Evolutionary conservation across 352 stramenopile genomes (phyloP), one percentile per base, ranked within the genome.

Genomic region (Globisporangium perplexum): DNA sequence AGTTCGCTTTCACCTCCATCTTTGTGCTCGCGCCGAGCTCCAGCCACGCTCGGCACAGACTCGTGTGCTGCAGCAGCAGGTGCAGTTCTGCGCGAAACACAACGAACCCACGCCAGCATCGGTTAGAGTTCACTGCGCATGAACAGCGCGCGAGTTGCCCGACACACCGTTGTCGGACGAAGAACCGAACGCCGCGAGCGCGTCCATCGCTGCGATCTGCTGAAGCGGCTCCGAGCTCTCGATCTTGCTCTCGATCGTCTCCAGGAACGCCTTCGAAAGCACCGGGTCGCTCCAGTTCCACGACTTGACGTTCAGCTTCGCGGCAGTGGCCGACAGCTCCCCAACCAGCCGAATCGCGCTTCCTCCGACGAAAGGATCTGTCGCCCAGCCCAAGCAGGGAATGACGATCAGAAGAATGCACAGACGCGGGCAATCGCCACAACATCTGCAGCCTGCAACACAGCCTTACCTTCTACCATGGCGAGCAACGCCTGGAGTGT

Each of bases 181-280:
- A 7, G 74, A 88, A 12, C 70, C 80, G 51, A 93, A 95, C 2
- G 78, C 81, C 54, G 80, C 80, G 31, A 93, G 65, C 8, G 80
- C 83, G 44, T 95, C 85, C 81, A 92, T 92, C 11, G 78, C 85
- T 30, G 85, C 85, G 51, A 94, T 90, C 46, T 91, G 75, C 60
- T 94, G 68, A 10, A 89, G 65, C 18, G 69, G 58, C 24, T 93
- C 79, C 0, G 57, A 54, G 41, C 66, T 83, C 57, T 91, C 70
- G 24, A 93, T 63, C 55, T 90, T 89, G 30, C 54, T 60, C 47
- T 90, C 73, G 33, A 93, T 71, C 4, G 80, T 88, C 46, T 69
- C 70, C n/a, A 94, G 51, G 31, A 94, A 94, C 7, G 76, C 76
- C 51, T 89, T 89, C 1, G 78, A 87, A 11, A 92, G 66, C 45